Evolutionary conservation across 202 grass and related monocot species (phyloP), one percentile per base, ranked within the genome.

Genomic region (Dendrocalamus latiflorus): DNA sequence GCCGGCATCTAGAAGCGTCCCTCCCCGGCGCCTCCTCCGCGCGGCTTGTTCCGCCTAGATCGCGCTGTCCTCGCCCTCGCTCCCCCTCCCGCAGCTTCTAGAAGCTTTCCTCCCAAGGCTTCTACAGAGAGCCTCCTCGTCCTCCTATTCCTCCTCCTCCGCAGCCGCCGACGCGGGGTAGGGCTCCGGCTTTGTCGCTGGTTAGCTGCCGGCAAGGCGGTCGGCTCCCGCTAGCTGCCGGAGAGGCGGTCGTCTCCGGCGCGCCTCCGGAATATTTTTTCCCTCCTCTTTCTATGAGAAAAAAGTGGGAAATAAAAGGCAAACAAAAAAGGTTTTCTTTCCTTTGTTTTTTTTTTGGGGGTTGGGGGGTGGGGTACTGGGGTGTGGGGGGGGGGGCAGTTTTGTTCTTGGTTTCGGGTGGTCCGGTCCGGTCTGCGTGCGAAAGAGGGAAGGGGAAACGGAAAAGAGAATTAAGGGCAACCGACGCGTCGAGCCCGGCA

Each of bases 241-340:
- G 79, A 45, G 54, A 82, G 70, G 79, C 53, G 79, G 74, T 73
- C 18, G 72, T 81, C 79, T 86, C 81, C 84, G 83, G 83, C 77
- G 83, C 65, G 70, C 68, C 84, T 43, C 74, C 65, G 70, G 82
- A 51, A 81, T 83, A 45, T 65, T 76, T 62, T 74, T 76, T 16
- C 24, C 65, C 43, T 61, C 67, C 65, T 87, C 26, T 83, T 93
- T 84, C 82, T 65, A 73, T 34, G 39, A 80, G 59, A 51, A 51
- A n/a, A 76, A 76, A 80, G 33, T 17, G 74, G 48, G 65, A 77
- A 85, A 82, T 57, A 66, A 72, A 89, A 63, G 42, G 38, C 44
- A 70, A 85, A 89, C 77, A 71, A 75, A 89, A 81, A 65, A 36
- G 4, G 68, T 70, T 78, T 75, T 54, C 43, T 28, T 66, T 65